Conservation (phyloP, 495 filamentous ascomycete genomes). For the Tetracladium setigerum region DNA sequence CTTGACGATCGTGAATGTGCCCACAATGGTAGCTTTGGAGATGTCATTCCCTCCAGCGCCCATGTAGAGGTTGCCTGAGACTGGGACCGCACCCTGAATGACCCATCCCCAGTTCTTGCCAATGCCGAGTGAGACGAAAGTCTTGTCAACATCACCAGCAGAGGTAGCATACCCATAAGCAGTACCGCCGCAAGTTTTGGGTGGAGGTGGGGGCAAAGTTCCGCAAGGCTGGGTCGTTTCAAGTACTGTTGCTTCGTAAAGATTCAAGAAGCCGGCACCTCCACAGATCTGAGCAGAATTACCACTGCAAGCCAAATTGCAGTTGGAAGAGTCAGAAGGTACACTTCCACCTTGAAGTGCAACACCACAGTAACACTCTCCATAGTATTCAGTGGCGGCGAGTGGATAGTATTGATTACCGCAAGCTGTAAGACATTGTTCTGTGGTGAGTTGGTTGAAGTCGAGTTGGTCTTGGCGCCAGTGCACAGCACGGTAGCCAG, state of each 20-base stretch:
- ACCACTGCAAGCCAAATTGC: constrained; percentile 47
- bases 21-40: constrained; percentile 2
- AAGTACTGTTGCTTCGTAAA: constrained; percentile 29
- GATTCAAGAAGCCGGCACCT: constrained; percentile 39
- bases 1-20: not conserved
- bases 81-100: not conserved
- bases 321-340: constrained; percentile 29
- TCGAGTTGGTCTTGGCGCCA: not conserved
- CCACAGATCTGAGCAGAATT: constrained; percentile 48
- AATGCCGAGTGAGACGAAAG: constrained; percentile 1
- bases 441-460: constrained; percentile 28
- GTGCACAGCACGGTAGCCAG: not conserved
- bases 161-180: constrained; percentile 1
- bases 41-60: constrained; percentile 1
- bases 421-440: constrained; percentile 33
- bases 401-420: constrained; percentile 33
- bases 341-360: constrained; percentile 32
- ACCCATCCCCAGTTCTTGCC: constrained; percentile 5
- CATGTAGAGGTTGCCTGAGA: not conserved
- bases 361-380: constrained; percentile 42
- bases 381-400: constrained; percentile 37
- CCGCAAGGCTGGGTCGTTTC: constrained; percentile 1
- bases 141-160: not conserved
- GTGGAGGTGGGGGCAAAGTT: not conserved
- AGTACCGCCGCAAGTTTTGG: not conserved